Evolutionary conservation across 1,284 basidiomycete genomes (phyloP).

Genomic region (Anthracocystis panici-leucophaei): DNA sequence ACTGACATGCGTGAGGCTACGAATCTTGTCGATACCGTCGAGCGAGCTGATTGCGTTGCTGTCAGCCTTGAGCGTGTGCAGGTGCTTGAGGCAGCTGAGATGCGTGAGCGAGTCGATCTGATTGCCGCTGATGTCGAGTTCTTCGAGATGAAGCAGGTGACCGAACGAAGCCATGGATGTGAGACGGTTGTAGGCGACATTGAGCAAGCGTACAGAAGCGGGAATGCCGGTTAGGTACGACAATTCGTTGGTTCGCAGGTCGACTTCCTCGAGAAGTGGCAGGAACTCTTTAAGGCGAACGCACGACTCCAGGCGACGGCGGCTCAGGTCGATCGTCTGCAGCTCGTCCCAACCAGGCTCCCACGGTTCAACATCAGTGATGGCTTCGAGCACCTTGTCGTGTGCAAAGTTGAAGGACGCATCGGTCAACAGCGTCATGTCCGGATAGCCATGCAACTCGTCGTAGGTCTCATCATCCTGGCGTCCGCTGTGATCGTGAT

Average conservation of each 20-base stretch:
- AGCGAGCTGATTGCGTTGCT: conserved; percentile 81
- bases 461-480: conserved; percentile 44
- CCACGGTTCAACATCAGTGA: conserved; percentile 95
- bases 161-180: conserved; percentile 88
- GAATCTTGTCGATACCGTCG: conserved; percentile 79
- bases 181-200: conserved; percentile 73
- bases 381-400: conserved; percentile 88
- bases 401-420: conserved; percentile 93
- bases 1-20: conserved; percentile 80
- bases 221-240: conserved; percentile 66
- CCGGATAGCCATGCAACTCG: conserved; percentile 49
- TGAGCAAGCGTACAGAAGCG: conserved; percentile 49
- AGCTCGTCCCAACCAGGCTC: conserved; percentile 93
- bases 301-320: conserved; percentile 85
- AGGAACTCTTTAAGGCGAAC: conserved; percentile 93
- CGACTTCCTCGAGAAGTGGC: conserved; percentile 83
- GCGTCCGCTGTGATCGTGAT: conserved; percentile 18
- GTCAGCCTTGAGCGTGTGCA: conserved; percentile 89
- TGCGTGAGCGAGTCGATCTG: conserved; percentile 77
- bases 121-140: conserved; percentile 90
- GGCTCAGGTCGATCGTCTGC: conserved; percentile 80
- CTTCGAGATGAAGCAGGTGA: conserved; percentile 86
- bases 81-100: conserved; percentile 72
- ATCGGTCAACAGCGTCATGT: conserved; percentile 75
- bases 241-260: conserved; percentile 73